Percentiles rank a stretch among this genome's conserved stretches.
Conservation (phyloP, 2,329 filamentous ascomycete genomes). For the Calonectria henricotiae region DNA sequence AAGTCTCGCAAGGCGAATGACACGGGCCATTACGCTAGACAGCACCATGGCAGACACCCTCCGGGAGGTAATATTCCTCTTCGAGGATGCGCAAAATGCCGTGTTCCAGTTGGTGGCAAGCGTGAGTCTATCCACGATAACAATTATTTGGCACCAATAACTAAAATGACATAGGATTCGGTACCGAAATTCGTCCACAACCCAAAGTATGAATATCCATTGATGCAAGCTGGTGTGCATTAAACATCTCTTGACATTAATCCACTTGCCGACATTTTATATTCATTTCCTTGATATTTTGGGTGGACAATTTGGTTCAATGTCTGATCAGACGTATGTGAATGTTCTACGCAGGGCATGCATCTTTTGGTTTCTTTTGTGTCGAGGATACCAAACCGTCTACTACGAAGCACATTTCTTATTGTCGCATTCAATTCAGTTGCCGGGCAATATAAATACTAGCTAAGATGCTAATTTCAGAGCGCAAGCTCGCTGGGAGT, state of each 20-base stretch:
- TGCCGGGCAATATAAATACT: background rate
- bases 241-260: background rate
- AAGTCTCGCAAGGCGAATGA: conserved; percentile 95
- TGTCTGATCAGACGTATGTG: background rate
- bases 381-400: background rate
- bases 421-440: background rate
- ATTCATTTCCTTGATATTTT: background rate
- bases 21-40: conserved; percentile 93
- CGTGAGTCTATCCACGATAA: conserved; percentile 73
- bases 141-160: background rate
- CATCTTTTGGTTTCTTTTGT: background rate
- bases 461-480: background rate
- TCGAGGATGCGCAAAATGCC: conserved; percentile 93
- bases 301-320: background rate
- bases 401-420: background rate
- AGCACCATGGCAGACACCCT: conserved; percentile 91
- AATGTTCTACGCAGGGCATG: background rate
- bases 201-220: conserved; percentile 8
- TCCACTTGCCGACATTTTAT: background rate
- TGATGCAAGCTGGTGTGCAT: conserved; percentile 21
- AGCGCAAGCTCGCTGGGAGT: conserved; percentile 3
- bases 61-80: conserved; percentile 88
- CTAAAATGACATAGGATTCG: conserved; percentile 5
- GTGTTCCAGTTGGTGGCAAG: conserved; percentile 99
- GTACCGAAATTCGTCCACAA: conserved; percentile 12